Percentiles rank a stretch among this genome's conserved stretches.
Conservation (phyloP, 2,329 filamentous ascomycete genomes). For the Mycosphaerelloides madeirae region DNA sequence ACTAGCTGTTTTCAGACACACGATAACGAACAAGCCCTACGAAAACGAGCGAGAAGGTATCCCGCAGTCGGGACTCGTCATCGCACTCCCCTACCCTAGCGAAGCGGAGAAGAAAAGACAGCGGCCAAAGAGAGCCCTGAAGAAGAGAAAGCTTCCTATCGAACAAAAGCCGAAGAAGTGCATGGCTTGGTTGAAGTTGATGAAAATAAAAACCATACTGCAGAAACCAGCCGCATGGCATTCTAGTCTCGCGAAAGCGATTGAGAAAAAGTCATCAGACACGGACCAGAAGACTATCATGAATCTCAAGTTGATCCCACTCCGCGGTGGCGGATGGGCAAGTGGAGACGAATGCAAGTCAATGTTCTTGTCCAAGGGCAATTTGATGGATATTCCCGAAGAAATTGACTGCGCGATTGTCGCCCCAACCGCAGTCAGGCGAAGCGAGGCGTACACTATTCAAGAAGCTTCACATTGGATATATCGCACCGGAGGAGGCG, state of each 20-base stretch:
- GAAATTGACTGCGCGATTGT: not conserved
- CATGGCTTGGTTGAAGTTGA: too few species aligned
- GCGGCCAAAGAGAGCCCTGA: too few species aligned
- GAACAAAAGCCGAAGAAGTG: too few species aligned
- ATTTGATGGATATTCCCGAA: not conserved
- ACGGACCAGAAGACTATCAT: not conserved
- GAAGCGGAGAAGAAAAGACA: not conserved
- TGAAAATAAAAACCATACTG: too few species aligned
- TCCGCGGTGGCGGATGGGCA: not conserved
- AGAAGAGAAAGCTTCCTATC: too few species aligned
- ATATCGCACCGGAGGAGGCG: not conserved
- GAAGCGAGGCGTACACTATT: not conserved
- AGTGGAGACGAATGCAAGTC: not conserved
- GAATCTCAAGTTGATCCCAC: not conserved
- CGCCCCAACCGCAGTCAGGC: not conserved
- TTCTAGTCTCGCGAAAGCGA: too few species aligned
- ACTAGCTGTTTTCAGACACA: conserved; percentile 5
- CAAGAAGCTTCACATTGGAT: not conserved
- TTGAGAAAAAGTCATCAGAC: too few species aligned
- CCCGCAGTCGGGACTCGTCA: conserved; percentile 15
- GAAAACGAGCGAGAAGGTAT: conserved; percentile 13
- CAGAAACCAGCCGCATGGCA: too few species aligned
- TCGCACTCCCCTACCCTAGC: conserved; percentile 20
- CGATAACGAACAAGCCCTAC: conserved; percentile 10
- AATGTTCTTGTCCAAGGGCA: not conserved